Evolutionary conservation across 768 basidiomycete genomes (phyloP), one percentile per base, ranked within the genome.

Genomic region (Gymnopilus junonius): DNA sequence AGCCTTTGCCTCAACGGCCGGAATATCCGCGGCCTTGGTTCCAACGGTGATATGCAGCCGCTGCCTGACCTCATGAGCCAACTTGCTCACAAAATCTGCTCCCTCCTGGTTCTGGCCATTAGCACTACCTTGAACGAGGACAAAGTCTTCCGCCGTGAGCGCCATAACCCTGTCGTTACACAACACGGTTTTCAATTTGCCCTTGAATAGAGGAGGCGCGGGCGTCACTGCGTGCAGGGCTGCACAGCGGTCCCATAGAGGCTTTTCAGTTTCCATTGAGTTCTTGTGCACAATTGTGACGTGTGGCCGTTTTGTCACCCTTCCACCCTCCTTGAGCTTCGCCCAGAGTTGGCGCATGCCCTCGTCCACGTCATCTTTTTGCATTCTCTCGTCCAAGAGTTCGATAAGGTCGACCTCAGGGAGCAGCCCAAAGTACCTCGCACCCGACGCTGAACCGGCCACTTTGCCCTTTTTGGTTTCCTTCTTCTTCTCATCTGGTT

Each of bases 41-140:
- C 93, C 97, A 5, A 98, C 88, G 0, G 97, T 99, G 59, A 99
- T 84, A 71, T 99, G 97, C 69, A 96, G 74, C 61, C 84, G 63
- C 6, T 76, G 68, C 58, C 78, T 78, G 11, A 90, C 66, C 12
- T 83, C 80, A 5, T 78, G 72, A 0, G 83, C 77, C 15, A 94
- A 68, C 37, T 65, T 58, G 14, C 76, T 73, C 7, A 89, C 62
- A 53, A 93, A 88, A 54, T 77, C 77, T 5, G 75, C 68, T 4
- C 79, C 84, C 27, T 77, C 76, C 59, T 79, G 76, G 12, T 71
- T 71, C 8, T 70, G 76, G 2, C 70, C 76, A 2, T 59, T 69
- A 1, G 59, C 65, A 10, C 46, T 35, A 17, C 32, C 68, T 8
- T 63, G 71, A 10, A 68, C 78, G 0, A 74, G 65, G 4, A 71